Evolutionary conservation across 345 rosid species (phyloP).

Genomic region (Linum tenue): DNA sequence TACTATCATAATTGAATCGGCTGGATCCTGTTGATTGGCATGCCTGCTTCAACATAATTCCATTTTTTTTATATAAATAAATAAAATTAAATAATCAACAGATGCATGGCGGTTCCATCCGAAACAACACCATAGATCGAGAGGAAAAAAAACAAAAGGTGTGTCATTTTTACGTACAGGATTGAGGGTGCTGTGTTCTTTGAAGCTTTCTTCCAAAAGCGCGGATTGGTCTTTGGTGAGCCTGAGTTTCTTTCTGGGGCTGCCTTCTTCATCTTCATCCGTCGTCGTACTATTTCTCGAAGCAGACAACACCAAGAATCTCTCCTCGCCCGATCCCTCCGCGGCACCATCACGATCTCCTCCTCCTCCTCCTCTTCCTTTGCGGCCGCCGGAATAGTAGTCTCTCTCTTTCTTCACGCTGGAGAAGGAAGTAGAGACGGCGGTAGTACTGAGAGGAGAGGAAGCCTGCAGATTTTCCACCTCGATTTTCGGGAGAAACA

Average conservation of each 20-base stretch:
- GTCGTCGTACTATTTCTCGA: slow-evolving; percentile 15
- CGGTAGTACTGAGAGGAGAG: slow-evolving; percentile 19
- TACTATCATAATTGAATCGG: too few species aligned
- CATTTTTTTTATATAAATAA: neutral
- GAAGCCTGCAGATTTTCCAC: slow-evolving; percentile 20
- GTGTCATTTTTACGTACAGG: slow-evolving; percentile 30
- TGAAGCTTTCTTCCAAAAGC: slow-evolving; percentile 41
- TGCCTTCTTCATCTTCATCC: slow-evolving; percentile 40
- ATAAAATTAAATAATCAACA: neutral
- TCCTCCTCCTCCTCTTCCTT: slow-evolving; percentile 18
- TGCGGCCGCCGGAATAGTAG: neutral
- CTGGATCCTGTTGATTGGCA: too few species aligned
- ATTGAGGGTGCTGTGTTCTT: slow-evolving; percentile 43
- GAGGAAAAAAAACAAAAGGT: slow-evolving; percentile 11
- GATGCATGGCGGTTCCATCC: neutral
- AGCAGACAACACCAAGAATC: slow-evolving; percentile 6
- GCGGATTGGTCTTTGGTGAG: slow-evolving; percentile 39
- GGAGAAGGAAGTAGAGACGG: slow-evolving; percentile 27
- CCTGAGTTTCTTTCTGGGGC: slow-evolving; percentile 51
- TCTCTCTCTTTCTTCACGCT: slow-evolving; percentile 31
- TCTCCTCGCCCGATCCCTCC: slow-evolving; percentile 3
- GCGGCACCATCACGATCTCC: too few species aligned
- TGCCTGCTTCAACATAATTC: too few species aligned
- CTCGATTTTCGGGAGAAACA: neutral
- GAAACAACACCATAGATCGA: neutral